Conservation (phyloP, 805 yeast genomes). For the Starmerella bombicola region DNA sequence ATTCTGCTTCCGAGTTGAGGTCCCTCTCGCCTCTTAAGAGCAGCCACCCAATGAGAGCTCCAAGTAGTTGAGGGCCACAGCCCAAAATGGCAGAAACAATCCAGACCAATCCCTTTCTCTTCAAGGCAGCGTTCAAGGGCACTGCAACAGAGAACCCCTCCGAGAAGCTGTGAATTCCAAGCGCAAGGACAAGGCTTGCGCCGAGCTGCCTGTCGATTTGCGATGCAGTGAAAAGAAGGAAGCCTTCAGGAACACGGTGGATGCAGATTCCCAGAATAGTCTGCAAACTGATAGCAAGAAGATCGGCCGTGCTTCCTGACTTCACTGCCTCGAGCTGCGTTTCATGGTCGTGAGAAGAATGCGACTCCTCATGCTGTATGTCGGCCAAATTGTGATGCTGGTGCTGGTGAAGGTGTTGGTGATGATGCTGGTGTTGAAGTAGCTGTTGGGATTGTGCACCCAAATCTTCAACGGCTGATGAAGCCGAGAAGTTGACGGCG, state of each 20-base stretch:
- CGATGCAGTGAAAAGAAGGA: conserved; percentile 70
- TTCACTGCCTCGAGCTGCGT: background rate
- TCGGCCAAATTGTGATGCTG: background rate
- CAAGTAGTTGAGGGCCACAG: conserved; percentile 77
- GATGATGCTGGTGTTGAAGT: background rate
- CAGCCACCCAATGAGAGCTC: conserved; percentile 45
- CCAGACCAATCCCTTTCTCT: conserved; percentile 50
- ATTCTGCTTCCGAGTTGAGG: conserved; percentile 28
- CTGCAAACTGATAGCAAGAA: conserved; percentile 81
- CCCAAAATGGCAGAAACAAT: conserved; percentile 57
- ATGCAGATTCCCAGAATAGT: conserved; percentile 76
- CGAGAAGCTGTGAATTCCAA: conserved; percentile 78
- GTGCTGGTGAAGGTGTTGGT: conserved; percentile 1
- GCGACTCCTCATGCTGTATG: background rate
- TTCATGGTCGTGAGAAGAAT: background rate
- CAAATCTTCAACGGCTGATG: background rate
- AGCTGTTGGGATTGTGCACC: background rate
- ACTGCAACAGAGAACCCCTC: conserved; percentile 92
- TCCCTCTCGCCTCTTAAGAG: conserved; percentile 40
- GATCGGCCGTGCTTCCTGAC: conserved; percentile 34
- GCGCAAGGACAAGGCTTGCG: conserved; percentile 64
- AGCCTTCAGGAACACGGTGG: conserved; percentile 93
- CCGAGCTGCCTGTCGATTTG: conserved; percentile 59
- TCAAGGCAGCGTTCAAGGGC: conserved; percentile 71
- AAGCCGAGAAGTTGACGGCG: background rate